Percentiles rank a stretch among this genome's conserved stretches.
Conservation (phyloP, 345 rosid genomes). For the Linum usitatissimum region DNA sequence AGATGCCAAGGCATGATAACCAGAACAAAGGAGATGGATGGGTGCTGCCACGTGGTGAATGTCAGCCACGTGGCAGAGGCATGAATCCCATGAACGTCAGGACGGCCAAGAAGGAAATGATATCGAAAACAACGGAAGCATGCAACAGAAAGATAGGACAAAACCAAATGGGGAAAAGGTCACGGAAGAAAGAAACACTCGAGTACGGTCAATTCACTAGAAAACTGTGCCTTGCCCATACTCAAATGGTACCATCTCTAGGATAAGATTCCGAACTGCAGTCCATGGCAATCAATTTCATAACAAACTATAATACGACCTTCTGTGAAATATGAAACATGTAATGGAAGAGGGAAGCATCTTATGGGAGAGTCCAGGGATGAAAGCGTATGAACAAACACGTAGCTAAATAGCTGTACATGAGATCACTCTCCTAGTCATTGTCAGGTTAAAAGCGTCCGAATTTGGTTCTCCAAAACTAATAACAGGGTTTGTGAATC, state of each 20-base stretch:
- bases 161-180: neutral
- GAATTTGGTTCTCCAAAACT: no score
- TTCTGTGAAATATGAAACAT: constrained; percentile 11
- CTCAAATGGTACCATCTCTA: constrained; percentile 13
- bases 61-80: constrained; percentile 5
- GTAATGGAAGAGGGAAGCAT: constrained; percentile 32
- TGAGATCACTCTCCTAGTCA: no score
- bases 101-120: constrained; percentile 10
- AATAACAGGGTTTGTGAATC: no score
- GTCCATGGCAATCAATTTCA: constrained; percentile 13
- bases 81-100: constrained; percentile 15
- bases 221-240: constrained; percentile 29
- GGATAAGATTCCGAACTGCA: constrained; percentile 25
- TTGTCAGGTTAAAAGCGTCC: no score
- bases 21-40: neutral
- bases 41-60: constrained; percentile 8
- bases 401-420: constrained; percentile 4
- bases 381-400: neutral
- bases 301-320: constrained; percentile 7
- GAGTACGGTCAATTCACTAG: constrained; percentile 18
- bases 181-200: constrained; percentile 6
- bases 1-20: constrained; percentile 1
- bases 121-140: constrained; percentile 11
- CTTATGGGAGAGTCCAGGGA: neutral
- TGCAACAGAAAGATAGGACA: constrained; percentile 7